Percentiles rank a stretch among this genome's conserved stretches.
Evolutionary conservation across 208 protist genomes (phyloP).

Genomic region (Trypanosoma mega): DNA sequence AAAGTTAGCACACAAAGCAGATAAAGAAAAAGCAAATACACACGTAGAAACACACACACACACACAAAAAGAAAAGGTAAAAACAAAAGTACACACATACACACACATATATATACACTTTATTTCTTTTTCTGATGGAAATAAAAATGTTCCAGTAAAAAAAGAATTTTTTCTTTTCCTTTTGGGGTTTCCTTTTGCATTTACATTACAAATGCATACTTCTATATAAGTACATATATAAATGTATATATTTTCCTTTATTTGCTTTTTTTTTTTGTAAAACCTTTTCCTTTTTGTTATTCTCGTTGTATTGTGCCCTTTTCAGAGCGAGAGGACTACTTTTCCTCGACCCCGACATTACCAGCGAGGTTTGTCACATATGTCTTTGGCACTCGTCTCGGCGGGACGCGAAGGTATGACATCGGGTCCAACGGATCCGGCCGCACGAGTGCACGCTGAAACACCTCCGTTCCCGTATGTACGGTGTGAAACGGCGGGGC

Average conservation of each 20-base stretch:
- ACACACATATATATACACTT: neutral
- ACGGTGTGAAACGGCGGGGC: conserved; percentile 70
- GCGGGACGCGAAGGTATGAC: conserved; percentile 69
- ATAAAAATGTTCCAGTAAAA: no score
- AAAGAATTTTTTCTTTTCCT: no score
- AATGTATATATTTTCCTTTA: no score
- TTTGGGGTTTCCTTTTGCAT: no score
- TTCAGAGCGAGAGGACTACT: neutral
- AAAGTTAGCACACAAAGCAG: no score
- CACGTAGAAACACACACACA: neutral
- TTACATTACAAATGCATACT: no score
- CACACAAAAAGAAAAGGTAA: neutral
- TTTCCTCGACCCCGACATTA: neutral
- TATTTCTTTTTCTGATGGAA: neutral
- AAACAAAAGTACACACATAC: neutral
- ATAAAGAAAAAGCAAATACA: neutral
- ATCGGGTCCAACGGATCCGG: conserved; percentile 79
- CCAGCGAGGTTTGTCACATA: conserved; percentile 71
- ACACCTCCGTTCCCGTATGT: conserved; percentile 61
- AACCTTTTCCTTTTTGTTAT: no score
- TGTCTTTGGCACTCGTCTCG: conserved; percentile 49
- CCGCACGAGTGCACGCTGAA: conserved; percentile 59
- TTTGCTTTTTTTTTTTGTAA: neutral
- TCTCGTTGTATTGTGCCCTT: no score
- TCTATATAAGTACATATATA: no score